These are phyloP conservation scores for Boletus tomentosulus DNA, from an alignment of 768 basidiomycete species.

Conservation along the genomic window DNA sequence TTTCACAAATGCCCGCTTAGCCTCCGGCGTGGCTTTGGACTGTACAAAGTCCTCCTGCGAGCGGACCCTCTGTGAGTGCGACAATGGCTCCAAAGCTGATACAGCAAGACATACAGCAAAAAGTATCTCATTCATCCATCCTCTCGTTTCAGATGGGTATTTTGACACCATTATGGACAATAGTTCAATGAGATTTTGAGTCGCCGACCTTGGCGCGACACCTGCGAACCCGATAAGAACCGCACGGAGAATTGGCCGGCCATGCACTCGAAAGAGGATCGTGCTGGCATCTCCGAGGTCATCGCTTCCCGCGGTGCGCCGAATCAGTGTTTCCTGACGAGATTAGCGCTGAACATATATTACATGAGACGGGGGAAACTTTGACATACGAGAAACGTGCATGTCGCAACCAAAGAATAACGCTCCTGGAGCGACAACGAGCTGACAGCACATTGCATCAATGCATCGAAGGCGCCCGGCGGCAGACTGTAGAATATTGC, in stretches of 20 bases:
- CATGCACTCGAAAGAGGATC: constrained; percentile 50
- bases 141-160: constrained; percentile 48
- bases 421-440: constrained; percentile 74
- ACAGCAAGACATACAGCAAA: constrained; percentile 45
- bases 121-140: constrained; percentile 73
- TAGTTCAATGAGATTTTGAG: constrained; percentile 81
- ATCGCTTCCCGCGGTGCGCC: constrained; percentile 60
- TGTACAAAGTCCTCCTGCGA: constrained; percentile 67
- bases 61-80: neutral
- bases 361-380: neutral
- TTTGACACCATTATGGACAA: constrained; percentile 63
- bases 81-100: constrained; percentile 1
- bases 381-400: constrained; percentile 71
- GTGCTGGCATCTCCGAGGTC: constrained; percentile 54
- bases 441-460: constrained; percentile 65
- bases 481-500: constrained; percentile 59
- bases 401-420: constrained; percentile 79
- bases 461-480: constrained; percentile 55
- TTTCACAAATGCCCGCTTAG: constrained; percentile 76
- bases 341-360: neutral
- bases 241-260: constrained; percentile 66
- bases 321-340: constrained; percentile 55
- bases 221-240: constrained; percentile 79
- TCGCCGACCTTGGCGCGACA: constrained; percentile 76
- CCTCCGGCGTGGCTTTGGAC: constrained; percentile 67